These are phyloP conservation scores for Gossypium mustelinum DNA, from an alignment of 345 rosid species.

Conservation along the genomic window DNA sequence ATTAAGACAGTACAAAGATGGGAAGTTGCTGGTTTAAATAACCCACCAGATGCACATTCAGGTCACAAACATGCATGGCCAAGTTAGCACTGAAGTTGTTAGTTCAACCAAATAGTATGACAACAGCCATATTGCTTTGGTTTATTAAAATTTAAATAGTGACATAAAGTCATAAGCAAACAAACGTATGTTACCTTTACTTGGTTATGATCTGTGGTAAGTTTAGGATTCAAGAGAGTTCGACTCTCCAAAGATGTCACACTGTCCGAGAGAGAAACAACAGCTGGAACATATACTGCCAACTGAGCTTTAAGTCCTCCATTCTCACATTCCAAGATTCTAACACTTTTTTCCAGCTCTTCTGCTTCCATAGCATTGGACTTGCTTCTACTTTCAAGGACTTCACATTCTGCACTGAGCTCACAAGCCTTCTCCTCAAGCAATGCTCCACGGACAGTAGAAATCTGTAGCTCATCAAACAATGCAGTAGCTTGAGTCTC, in stretches of 20 bases:
- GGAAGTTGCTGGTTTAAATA: background rate
- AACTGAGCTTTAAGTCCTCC: slow-evolving; percentile 50
- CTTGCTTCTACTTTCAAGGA: slow-evolving; percentile 34
- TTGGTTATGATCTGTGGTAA: slow-evolving; percentile 28
- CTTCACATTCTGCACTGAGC: slow-evolving; percentile 40
- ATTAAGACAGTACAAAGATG: background rate
- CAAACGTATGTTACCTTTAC: slow-evolving; percentile 39
- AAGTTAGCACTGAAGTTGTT: background rate
- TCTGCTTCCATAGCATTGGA: slow-evolving; percentile 44
- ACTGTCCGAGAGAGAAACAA: slow-evolving; percentile 50
- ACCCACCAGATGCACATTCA: background rate
- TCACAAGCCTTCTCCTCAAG: slow-evolving; percentile 55
- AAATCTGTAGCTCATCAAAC: slow-evolving; percentile 51
- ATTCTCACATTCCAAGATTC: slow-evolving; percentile 51
- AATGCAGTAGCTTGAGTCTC: slow-evolving; percentile 50
- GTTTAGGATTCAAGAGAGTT: slow-evolving; percentile 28
- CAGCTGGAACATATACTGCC: slow-evolving; percentile 48
- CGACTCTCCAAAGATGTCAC: slow-evolving; percentile 60
- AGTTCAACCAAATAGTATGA: background rate
- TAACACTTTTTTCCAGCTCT: slow-evolving; percentile 49
- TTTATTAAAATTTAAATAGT: slow-evolving; percentile 1
- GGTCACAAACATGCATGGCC: background rate
- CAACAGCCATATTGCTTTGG: background rate
- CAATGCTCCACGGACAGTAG: slow-evolving; percentile 46
- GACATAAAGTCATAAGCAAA: slow-evolving; percentile 6